Conservation (phyloP, 2,329 filamentous ascomycete genomes). For the Raffaelea ambrosiae region DNA sequence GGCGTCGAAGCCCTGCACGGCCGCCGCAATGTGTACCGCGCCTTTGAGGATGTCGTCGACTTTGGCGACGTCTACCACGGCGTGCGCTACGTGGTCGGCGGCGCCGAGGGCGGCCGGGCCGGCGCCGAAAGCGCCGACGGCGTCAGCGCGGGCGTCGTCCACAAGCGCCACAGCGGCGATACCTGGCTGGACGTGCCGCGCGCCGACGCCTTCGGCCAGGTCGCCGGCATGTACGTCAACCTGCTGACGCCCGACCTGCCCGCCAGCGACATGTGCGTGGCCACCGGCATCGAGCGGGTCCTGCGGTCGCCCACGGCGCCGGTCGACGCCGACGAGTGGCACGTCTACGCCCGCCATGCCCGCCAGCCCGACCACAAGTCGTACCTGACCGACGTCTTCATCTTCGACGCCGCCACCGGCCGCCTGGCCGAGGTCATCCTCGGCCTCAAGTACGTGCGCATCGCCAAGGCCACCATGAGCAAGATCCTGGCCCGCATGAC, state of each 20-base stretch:
- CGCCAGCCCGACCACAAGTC: conserved; percentile 16
- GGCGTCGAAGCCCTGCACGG: conserved; percentile 24
- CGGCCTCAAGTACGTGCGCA: conserved; percentile 21
- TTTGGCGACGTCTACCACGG: conserved; percentile 23
- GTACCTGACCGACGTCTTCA: conserved; percentile 24
- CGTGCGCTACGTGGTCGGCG: conserved; percentile 20
- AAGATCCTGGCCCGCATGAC: conserved; percentile 20
- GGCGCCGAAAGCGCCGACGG: too few species aligned
- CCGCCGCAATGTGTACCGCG: conserved; percentile 27
- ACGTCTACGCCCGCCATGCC: conserved; percentile 20
- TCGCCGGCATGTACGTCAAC: conserved; percentile 28
- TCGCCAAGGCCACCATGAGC: conserved; percentile 19
- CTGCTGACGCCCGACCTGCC: conserved; percentile 20
- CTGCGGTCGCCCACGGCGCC: conserved; percentile 19
- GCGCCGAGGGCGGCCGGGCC: too few species aligned
- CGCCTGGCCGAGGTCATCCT: conserved; percentile 23
- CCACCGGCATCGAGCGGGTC: conserved; percentile 21
- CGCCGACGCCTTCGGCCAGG: conserved; percentile 25
- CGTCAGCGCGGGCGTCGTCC: conserved; percentile 21
- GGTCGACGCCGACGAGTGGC: conserved; percentile 9
- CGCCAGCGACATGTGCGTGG: conserved; percentile 22
- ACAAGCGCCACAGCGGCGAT: conserved; percentile 12
- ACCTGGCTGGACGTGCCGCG: conserved; percentile 19
- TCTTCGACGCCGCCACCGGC: conserved; percentile 22
- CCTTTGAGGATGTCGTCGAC: conserved; percentile 25